Evolutionary conservation across 1,139 yeast genomes (phyloP).

Genomic region (Saccharomycopsis hybrid): DNA sequence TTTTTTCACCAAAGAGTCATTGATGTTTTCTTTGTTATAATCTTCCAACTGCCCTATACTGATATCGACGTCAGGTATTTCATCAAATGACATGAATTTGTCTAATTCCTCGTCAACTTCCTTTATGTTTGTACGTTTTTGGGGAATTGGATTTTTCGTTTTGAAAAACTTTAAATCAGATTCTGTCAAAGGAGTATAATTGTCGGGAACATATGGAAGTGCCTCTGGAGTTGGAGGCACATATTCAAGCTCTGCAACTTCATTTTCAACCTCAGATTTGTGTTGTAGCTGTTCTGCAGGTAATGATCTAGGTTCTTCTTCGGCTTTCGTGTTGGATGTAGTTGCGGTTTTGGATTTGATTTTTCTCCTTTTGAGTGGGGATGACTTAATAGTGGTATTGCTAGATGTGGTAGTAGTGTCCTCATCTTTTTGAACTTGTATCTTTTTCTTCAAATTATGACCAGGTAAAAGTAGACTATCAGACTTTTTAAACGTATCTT

Average conservation of each 20-base stretch:
- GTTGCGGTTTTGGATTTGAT: background rate
- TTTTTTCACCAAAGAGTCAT: conserved; percentile 13
- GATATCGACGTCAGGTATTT: conserved; percentile 16
- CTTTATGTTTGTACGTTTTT: conserved; percentile 6
- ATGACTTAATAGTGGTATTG: background rate
- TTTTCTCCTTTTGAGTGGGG: conserved; percentile 9
- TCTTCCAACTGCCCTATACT: conserved; percentile 8
- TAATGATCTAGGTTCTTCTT: background rate
- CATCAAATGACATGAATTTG: conserved; percentile 12
- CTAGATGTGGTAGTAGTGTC: background rate
- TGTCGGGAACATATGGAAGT: conserved; percentile 14
- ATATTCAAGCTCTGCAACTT: conserved; percentile 12
- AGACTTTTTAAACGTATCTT: conserved; percentile 12
- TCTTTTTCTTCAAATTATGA: conserved; percentile 12
- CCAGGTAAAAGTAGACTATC: conserved; percentile 15
- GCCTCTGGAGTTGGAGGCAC: conserved; percentile 10
- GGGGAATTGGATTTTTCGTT: conserved; percentile 16
- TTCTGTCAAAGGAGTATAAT: conserved; percentile 12
- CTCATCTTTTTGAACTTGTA: conserved; percentile 15
- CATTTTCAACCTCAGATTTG: background rate
- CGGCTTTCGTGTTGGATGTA: background rate
- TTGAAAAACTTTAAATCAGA: conserved; percentile 17
- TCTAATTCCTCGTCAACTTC: conserved; percentile 3
- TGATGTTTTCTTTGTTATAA: background rate
- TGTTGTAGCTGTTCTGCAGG: background rate